Percentiles rank a stretch among this genome's conserved stretches.
Conservation (phyloP, 1,284 basidiomycete species). For the Trichosporon sp. region DNA sequence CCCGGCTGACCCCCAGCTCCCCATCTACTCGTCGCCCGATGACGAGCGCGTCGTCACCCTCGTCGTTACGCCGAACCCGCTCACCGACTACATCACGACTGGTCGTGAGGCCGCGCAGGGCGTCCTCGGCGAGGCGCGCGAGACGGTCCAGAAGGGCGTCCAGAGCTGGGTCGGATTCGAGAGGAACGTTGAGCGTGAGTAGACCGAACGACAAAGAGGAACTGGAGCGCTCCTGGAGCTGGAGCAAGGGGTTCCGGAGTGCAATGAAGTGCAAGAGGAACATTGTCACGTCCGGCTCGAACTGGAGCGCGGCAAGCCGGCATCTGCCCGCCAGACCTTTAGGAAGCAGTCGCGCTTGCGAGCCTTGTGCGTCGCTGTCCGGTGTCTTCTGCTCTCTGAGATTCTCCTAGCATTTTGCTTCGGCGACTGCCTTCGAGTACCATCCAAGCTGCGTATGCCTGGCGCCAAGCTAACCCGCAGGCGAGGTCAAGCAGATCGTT, state of each 20-base stretch:
- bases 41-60: constrained; percentile 63
- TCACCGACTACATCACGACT: constrained; percentile 71
- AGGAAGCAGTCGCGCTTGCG: too few relatives aligned
- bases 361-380: too few relatives aligned
- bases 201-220: background rate
- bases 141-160: constrained; percentile 69
- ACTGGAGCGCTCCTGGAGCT: background rate
- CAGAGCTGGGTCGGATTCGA: constrained; percentile 80
- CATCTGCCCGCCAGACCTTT: too few relatives aligned
- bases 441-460: background rate
- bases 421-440: too few relatives aligned
- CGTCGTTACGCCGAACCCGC: constrained; percentile 69
- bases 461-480: constrained; percentile 56
- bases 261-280: too few relatives aligned
- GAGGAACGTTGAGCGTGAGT: constrained; percentile 77
- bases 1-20: constrained; percentile 61
- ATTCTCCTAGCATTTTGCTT: too few relatives aligned
- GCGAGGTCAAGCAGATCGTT: constrained; percentile 76
- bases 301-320: too few relatives aligned
- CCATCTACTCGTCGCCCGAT: constrained; percentile 71
- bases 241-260: background rate
- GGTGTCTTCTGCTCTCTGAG: too few relatives aligned
- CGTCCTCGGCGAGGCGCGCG: constrained; percentile 64
- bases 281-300: too few relatives aligned
- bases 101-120: constrained; percentile 65